Evolutionary conservation across 805 yeast species (phyloP), one percentile per base, ranked within the genome.

Genomic region (Spathaspora arborariae): DNA sequence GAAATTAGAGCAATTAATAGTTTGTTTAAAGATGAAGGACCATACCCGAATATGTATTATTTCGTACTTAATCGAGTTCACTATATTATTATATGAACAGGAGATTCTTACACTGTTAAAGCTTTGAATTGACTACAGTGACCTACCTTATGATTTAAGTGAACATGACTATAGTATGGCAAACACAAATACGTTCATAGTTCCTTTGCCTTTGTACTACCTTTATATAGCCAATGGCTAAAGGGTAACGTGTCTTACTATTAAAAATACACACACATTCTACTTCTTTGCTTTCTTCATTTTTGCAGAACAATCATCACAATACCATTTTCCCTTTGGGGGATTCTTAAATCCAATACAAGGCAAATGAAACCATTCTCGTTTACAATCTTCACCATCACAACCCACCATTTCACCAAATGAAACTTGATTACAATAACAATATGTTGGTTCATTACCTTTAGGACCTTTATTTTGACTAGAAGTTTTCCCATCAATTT

Each of bases 381-480:
- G 75, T 62, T 83, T 83, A 70, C 98, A 92, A 48, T 84, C 81
- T 30, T 88, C 91, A 10, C 97, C 97, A 60, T 94, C 99, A 68
- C 99, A 94, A 2, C 96, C 99, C 50, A 94, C 97, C 99, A 94
- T 94, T 60, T 94, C 98, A 16, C 99, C 99, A 62, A 87, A 94
- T 4, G 97, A 92, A 0, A 91, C 96, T 63, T 91, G 97, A 63
- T 90, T 88, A 69, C 99, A 94, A 69, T 92, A 91, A 65, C 99
- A 94, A 63, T 92, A 92, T 2, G 90, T 80, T 0, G 96, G 96
- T 58, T 91, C 97, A 45, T 45, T 54, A 41, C 47, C 51, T 10
- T 24, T 24, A 19, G 42, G 34, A 20, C 15, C 26, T 13, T 37
- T 37, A 9, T 7, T 20, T 16, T 40, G 34, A 20, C 22, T 30